Conservation (phyloP, 306 rosid species). For the Castanospermum australe region DNA sequence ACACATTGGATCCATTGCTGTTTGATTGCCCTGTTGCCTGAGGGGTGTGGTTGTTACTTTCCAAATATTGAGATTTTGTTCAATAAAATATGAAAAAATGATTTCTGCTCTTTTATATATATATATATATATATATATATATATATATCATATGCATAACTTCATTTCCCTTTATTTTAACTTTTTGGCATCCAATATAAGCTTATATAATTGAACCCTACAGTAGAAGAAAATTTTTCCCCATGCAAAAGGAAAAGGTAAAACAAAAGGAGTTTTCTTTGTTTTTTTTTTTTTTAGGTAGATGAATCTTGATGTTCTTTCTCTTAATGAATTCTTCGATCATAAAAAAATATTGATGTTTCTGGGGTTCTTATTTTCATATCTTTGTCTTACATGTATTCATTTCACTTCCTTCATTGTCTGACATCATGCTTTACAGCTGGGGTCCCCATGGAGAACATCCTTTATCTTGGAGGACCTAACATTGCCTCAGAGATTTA, state of each 20-base stretch:
- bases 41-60: not conserved
- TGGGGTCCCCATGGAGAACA: slow-evolving; percentile 67
- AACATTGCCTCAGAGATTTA: slow-evolving; percentile 79
- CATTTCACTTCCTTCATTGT: not conserved
- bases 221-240: not conserved
- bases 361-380: slow-evolving; percentile 1
- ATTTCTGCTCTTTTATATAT: not conserved
- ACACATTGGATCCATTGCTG: not conserved
- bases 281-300: not conserved
- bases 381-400: not conserved
- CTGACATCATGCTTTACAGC: slow-evolving; percentile 45
- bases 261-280: not conserved
- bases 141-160: not conserved
- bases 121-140: too few relatives aligned
- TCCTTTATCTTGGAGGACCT: slow-evolving; percentile 83
- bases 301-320: not conserved
- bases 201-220: not conserved
- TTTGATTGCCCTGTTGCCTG: not conserved
- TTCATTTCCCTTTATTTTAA: not conserved
- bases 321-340: not conserved
- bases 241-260: not conserved
- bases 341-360: slow-evolving; percentile 10
- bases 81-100: not conserved
- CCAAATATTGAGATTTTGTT: not conserved
- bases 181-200: not conserved